Evolutionary conservation across 2,329 filamentous ascomycete genomes (phyloP).

Genomic region (Calonectria pauciramosa): DNA sequence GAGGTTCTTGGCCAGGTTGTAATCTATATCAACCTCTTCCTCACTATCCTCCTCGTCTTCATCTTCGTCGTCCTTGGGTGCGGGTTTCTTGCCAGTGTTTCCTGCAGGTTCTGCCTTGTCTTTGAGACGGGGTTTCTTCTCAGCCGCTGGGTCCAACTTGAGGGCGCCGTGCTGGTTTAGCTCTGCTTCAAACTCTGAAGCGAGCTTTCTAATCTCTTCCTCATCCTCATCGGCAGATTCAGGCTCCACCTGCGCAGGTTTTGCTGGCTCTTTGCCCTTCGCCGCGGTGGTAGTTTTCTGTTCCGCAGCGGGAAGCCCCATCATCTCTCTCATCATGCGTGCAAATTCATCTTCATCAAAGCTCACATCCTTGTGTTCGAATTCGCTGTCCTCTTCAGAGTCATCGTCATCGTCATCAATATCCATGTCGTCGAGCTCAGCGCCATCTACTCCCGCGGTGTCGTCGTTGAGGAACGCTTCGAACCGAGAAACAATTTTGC

Average conservation of each 20-base stretch:
- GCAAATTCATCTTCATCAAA: conserved; percentile 90
- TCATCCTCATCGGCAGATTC: conserved; percentile 65
- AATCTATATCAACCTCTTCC: conserved; percentile 81
- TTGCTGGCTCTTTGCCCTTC: conserved; percentile 13
- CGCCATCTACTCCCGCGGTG: conserved; percentile 83
- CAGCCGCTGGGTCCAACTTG: conserved; percentile 59
- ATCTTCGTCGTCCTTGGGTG: conserved; percentile 55
- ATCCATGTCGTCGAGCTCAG: conserved; percentile 80
- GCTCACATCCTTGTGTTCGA: conserved; percentile 81
- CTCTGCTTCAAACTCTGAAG: conserved; percentile 80
- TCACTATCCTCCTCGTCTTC: conserved; percentile 65
- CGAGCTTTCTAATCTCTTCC: conserved; percentile 74
- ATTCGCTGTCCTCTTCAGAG: conserved; percentile 69
- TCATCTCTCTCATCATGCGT: conserved; percentile 92
- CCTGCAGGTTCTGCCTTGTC: conserved; percentile 42
- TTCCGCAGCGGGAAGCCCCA: conserved; percentile 70
- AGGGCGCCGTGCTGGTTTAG: conserved; percentile 78
- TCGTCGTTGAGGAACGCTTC: conserved; percentile 93
- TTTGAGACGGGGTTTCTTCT: conserved; percentile 49
- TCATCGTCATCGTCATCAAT: conserved; percentile 66
- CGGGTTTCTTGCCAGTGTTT: conserved; percentile 21
- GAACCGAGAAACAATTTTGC: conserved; percentile 94
- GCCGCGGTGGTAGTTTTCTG: neutral
- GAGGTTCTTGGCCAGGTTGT: conserved; percentile 90
- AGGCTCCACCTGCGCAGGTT: neutral